Evolutionary conservation across 345 rosid genomes (phyloP).

Genomic region (Syzygium grande): DNA sequence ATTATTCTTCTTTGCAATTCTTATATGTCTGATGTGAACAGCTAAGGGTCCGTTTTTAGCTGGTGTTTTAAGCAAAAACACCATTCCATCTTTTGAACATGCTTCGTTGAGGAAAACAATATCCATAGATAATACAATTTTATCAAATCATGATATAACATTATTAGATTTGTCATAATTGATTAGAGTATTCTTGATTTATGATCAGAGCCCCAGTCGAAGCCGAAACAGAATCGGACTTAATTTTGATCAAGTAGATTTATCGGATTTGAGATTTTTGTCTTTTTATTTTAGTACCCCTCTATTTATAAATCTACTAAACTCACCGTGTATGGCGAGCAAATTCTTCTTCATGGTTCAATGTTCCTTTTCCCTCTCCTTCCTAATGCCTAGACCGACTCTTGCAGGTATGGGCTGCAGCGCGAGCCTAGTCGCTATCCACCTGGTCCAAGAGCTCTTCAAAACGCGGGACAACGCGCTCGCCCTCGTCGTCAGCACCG

Average conservation of each 20-base stretch:
- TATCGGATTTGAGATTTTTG: not conserved
- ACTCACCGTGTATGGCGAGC: too few species aligned
- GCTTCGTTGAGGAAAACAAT: not conserved
- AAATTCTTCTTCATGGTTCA: not conserved
- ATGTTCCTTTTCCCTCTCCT: not conserved
- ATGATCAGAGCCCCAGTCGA: not conserved
- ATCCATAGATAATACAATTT: not conserved
- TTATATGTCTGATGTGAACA: not conserved
- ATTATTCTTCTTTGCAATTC: not conserved
- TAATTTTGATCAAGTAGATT: not conserved
- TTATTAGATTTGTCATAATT: not conserved
- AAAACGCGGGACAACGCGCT: constrained; percentile 23
- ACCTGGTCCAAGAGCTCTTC: constrained; percentile 44
- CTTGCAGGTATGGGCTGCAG: constrained; percentile 68
- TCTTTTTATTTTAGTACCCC: too few species aligned
- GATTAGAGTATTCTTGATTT: not conserved
- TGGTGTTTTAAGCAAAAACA: not conserved
- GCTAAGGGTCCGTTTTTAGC: not conserved
- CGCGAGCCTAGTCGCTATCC: constrained; percentile 53
- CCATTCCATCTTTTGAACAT: not conserved
- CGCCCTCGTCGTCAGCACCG: constrained; percentile 76
- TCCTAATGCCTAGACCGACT: not conserved
- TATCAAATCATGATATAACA: not conserved
- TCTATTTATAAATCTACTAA: too few species aligned
- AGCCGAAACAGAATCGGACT: not conserved